These are phyloP conservation scores for Neoarthrinium moseri DNA, from an alignment of 2,329 filamentous ascomycete species.

Conservation along the genomic window DNA sequence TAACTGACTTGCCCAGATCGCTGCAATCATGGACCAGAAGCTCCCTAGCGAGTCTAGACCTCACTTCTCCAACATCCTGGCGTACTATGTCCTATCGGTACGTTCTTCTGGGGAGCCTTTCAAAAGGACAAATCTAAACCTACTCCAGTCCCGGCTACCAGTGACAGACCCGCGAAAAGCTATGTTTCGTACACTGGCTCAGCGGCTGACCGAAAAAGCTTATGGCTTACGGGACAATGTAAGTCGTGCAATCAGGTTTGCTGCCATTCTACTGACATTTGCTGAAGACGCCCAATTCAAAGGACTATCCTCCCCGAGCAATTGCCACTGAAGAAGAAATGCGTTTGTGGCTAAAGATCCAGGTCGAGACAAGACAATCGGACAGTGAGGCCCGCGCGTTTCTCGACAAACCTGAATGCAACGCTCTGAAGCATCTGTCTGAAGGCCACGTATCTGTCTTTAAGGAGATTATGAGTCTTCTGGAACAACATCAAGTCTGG, in stretches of 20 bases:
- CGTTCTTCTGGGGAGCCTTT: no score
- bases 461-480: constrained; percentile 13
- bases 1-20: constrained; percentile 40
- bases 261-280: background rate
- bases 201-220: constrained; percentile 8
- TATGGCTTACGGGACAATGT: constrained; percentile 6
- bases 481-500: constrained; percentile 15
- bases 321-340: constrained; percentile 18
- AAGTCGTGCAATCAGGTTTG: background rate
- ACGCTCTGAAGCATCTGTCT: constrained; percentile 19
- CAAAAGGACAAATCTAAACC: no score
- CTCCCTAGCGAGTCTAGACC: constrained; percentile 46
- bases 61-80: constrained; percentile 54
- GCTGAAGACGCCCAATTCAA: constrained; percentile 12
- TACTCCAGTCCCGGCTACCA: background rate
- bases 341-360: constrained; percentile 22
- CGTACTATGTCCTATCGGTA: constrained; percentile 54
- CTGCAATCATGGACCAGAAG: constrained; percentile 50
- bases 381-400: constrained; percentile 1
- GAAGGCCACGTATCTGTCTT: constrained; percentile 18
- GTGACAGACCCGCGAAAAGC: background rate
- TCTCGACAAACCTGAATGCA: constrained; percentile 18
- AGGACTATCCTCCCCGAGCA: constrained; percentile 2
- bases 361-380: constrained; percentile 8
- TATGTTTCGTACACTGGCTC: constrained; percentile 7